Percentiles rank a stretch among this genome's conserved stretches.
These are phyloP conservation scores for Rutidosis leptorrhynchoides DNA, from an alignment of 129 eudicot genomes.

Conservation along the genomic window DNA sequence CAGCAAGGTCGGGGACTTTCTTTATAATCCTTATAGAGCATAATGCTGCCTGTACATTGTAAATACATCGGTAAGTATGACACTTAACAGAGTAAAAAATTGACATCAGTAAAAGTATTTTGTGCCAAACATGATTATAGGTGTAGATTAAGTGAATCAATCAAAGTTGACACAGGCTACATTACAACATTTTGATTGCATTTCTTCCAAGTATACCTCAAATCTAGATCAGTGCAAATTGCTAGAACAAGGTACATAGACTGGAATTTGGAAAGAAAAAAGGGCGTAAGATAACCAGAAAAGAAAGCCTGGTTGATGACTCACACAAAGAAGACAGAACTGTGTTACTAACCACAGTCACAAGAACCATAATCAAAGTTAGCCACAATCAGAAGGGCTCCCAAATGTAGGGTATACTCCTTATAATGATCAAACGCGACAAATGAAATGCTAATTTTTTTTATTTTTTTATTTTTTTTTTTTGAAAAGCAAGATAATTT, in stretches of 20 bases:
- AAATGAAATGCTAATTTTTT: neutral
- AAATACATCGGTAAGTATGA: neutral
- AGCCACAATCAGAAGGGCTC: conserved; percentile 5
- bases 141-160: neutral
- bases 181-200: conserved; percentile 1
- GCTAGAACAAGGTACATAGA: neutral
- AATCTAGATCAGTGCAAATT: neutral
- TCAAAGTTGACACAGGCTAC: neutral
- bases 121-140: neutral
- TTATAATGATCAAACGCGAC: conserved; percentile 15
- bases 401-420: conserved; percentile 8
- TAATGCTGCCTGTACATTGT: conserved; percentile 74
- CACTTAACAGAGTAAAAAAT: conserved; percentile 6
- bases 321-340: no score
- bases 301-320: conserved; percentile 7
- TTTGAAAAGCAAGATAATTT: no score
- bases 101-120: neutral
- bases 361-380: no score
- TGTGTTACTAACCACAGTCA: neutral
- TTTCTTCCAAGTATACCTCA: conserved; percentile 6
- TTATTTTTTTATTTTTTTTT: no score
- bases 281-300: neutral
- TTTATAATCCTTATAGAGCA: conserved; percentile 87
- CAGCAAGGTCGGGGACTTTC: conserved; percentile 94
- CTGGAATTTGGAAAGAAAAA: neutral